These are phyloP conservation scores for Silene latifolia DNA, from an alignment of 148 eudicot species.

Conservation along the genomic window DNA sequence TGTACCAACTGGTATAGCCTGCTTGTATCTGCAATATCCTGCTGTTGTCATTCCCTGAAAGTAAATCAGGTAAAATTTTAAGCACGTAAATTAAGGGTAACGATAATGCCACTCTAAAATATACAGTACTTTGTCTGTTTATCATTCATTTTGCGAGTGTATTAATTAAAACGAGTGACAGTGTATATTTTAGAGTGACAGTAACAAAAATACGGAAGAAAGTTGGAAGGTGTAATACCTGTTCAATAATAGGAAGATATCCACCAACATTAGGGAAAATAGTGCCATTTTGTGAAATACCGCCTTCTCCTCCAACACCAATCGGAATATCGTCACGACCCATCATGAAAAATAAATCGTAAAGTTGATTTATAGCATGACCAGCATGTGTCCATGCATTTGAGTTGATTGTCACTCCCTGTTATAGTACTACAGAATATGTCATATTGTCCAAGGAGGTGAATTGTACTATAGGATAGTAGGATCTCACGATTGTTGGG, in stretches of 20 bases:
- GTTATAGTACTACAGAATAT: conserved; percentile 1
- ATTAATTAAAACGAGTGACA: too few relatives aligned
- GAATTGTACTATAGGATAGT: too few relatives aligned
- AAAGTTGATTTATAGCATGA: conserved; percentile 78
- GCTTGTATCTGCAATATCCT: conserved; percentile 82
- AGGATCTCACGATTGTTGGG: neutral
- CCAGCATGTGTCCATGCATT: conserved; percentile 85
- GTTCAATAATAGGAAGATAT: conserved; percentile 72
- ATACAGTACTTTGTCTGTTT: too few relatives aligned
- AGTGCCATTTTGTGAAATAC: conserved; percentile 61
- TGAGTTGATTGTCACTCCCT: conserved; percentile 71
- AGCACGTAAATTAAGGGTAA: neutral
- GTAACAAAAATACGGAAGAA: too few relatives aligned
- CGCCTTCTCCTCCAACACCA: conserved; percentile 93
- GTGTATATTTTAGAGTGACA: too few relatives aligned
- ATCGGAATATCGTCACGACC: conserved; percentile 72
- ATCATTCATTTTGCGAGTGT: too few relatives aligned
- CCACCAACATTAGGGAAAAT: conserved; percentile 79
- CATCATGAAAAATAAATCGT: conserved; percentile 91
- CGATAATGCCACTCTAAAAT: too few relatives aligned
- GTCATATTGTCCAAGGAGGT: neutral
- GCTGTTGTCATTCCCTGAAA: conserved; percentile 63
- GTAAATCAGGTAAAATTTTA: neutral
- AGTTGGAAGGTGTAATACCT: too few relatives aligned
- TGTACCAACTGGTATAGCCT: conserved; percentile 68